Conservation (phyloP, 768 basidiomycete species). For the Mycena metata region DNA sequence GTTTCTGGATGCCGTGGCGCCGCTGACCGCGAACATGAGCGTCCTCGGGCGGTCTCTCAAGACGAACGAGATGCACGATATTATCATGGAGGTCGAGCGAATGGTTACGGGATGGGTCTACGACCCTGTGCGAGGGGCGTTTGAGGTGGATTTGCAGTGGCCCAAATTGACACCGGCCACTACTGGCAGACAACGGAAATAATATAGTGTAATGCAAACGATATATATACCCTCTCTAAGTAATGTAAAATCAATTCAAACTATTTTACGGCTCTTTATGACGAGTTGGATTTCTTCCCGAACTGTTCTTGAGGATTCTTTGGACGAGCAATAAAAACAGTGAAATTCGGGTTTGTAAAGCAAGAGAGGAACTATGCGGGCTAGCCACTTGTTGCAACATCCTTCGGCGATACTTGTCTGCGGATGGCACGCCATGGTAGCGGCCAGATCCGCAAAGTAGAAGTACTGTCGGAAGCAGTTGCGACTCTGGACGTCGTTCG, state of each 20-base stretch:
- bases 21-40: conserved; percentile 36
- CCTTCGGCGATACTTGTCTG: too few species aligned
- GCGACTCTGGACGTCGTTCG: too few species aligned
- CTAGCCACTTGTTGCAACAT: too few species aligned
- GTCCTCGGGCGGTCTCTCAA: conserved; percentile 35
- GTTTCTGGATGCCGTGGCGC: conserved; percentile 34
- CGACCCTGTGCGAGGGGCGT: conserved; percentile 27
- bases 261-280: background rate
- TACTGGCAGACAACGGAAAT: background rate
- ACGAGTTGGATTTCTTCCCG: too few species aligned
- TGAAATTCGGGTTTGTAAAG: too few species aligned
- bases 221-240: conserved; percentile 4
- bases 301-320: too few species aligned
- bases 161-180: background rate
- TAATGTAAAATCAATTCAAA: background rate
- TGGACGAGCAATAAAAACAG: too few species aligned
- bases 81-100: conserved; percentile 31
- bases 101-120: conserved; percentile 33
- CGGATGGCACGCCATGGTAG: too few species aligned
- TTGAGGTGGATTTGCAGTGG: conserved; percentile 17
- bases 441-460: too few species aligned
- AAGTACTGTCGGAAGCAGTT: too few species aligned
- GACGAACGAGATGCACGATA: conserved; percentile 29
- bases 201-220: background rate
- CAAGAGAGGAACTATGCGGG: too few species aligned